These are phyloP conservation scores for Globisporangium paroecandrum DNA, from an alignment of 352 stramenopile species.

Conservation along the genomic window DNA sequence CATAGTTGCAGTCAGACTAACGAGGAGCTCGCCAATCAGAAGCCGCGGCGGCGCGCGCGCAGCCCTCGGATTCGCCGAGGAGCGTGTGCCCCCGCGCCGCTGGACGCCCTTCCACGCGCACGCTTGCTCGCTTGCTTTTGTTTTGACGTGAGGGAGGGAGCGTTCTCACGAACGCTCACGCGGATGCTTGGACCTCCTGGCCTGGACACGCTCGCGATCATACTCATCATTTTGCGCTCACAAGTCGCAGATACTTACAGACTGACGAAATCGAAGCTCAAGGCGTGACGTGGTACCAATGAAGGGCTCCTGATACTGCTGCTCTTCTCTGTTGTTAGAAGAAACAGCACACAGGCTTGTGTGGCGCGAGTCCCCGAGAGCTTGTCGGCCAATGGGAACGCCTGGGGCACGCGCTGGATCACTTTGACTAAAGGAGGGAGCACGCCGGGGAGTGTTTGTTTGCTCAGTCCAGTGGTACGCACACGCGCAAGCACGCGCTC, in stretches of 20 bases:
- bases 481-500: slow-evolving; percentile 2
- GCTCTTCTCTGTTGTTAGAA: neutral
- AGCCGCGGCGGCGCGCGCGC: neutral
- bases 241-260: neutral
- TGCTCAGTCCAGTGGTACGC: slow-evolving; percentile 1
- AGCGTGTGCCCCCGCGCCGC: slow-evolving; percentile 1
- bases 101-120: neutral
- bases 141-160: neutral
- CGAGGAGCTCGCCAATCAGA: neutral
- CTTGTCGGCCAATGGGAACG: neutral
- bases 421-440: neutral
- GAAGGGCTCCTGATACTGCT: neutral
- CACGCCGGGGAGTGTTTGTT: neutral
- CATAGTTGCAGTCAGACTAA: neutral
- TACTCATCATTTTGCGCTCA: neutral
- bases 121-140: neutral
- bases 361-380: neutral
- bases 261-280: neutral
- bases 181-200: neutral
- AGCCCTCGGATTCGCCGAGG: neutral
- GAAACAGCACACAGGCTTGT: neutral
- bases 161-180: neutral
- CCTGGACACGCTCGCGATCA: neutral
- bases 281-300: neutral
- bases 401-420: slow-evolving; percentile 1